Base-by-base conservation (phyloP, 345 rosid genomes). In the Boechera divaricarpa region DNA sequence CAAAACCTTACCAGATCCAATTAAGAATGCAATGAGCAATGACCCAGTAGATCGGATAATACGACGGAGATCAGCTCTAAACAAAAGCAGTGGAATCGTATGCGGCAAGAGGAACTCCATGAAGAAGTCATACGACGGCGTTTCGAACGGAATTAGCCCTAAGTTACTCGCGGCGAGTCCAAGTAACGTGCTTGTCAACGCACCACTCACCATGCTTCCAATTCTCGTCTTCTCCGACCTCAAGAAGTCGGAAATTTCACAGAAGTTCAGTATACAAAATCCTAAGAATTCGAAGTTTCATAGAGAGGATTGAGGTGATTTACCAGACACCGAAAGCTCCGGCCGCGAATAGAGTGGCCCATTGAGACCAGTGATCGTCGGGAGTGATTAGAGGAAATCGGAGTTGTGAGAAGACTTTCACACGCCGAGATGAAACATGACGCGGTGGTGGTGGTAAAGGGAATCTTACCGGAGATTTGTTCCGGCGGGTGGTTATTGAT, bases 311-410 rank as follows among this genome's bases (percentile, higher is more conserved):
- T 52, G 69, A 66, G 49, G 6, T 38, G 18, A 39, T 55, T 83
- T 82, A 89, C 97, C 96, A 91, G 77, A 94, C 80, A 24, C 97
- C 98, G 35, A 90, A 86, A 66, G 94, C 91, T n/a, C 97, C 97
- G 54, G 88, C 64, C 79, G 92, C 87, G 79, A 94, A 86, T 80
- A 91, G 90, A 74, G 87, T 79, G 5, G 94, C 82, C 97, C 96
- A 91, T 24, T 73, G 87, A 55, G 89, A 85, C 96, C 97, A 94
- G 55, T 86, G 88, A 79, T 94, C 97, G 33, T 83, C 74, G 1
- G 94, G 88, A 31, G 90, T 85, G 28, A 94, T 86, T 63, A 94
- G 55, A 49, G 97, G 93, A 64, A 69, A 24, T 12, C 69, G 80
- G 5, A 85, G 75, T 52, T 80, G 86, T 32, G 88, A 89, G 68